Evolutionary conservation across 2,329 filamentous ascomycete species (phyloP).

Genomic region (Colletotrichum karsti): DNA sequence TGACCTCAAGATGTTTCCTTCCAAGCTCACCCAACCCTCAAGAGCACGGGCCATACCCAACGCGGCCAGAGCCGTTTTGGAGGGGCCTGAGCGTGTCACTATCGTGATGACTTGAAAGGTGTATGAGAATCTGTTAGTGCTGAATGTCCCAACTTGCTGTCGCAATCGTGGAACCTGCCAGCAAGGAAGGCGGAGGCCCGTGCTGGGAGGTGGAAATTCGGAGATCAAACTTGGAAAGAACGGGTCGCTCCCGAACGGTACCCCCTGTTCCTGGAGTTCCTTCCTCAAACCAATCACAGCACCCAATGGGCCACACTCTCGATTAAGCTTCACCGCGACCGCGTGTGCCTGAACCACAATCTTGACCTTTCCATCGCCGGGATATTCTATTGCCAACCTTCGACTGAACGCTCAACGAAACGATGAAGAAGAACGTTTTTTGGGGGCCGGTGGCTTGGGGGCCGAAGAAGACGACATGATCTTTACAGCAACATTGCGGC

Average conservation of each 20-base stretch:
- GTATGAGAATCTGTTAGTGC: too few relatives aligned
- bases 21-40: not conserved
- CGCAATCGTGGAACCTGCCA: not conserved
- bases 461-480: not conserved
- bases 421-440: not conserved
- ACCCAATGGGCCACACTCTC: constrained; percentile 4
- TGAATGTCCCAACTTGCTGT: too few relatives aligned
- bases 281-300: constrained; percentile 9
- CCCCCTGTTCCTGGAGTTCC: constrained; percentile 6
- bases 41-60: not conserved
- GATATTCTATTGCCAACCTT: constrained; percentile 4
- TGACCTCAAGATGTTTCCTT: too few relatives aligned
- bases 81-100: too few relatives aligned
- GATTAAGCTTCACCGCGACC: constrained; percentile 27
- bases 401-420: not conserved
- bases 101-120: too few relatives aligned
- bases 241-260: constrained; percentile 21
- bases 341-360: constrained; percentile 22
- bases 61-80: too few relatives aligned
- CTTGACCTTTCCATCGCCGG: not conserved
- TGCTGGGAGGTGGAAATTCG: not conserved
- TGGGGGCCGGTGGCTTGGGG: not conserved
- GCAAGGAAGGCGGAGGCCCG: not conserved
- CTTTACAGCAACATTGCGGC: not conserved
- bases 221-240: constrained; percentile 22